Conservation (phyloP, 768 basidiomycete genomes). For the Lactarius trivialis region DNA sequence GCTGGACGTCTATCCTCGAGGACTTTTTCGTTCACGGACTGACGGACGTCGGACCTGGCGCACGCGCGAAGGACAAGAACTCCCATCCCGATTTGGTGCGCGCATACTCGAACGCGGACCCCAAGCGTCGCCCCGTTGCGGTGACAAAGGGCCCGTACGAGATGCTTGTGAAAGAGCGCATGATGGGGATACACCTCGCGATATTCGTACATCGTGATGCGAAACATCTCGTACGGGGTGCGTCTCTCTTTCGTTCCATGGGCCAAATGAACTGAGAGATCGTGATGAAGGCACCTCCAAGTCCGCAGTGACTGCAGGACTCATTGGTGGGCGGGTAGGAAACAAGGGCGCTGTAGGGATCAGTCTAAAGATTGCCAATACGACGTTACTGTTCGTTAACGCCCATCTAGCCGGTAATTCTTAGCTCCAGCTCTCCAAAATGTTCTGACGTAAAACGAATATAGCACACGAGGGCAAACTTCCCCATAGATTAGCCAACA, state of each 20-base stretch:
- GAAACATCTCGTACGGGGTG: conserved; percentile 57
- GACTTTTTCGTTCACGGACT: conserved; percentile 54
- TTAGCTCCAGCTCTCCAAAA: not conserved
- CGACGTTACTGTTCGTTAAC: conserved; percentile 82
- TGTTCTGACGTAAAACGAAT: not conserved
- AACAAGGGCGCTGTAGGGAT: conserved; percentile 95
- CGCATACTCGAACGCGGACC: conserved; percentile 29
- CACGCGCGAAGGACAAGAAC: conserved; percentile 35
- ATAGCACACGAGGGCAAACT: conserved; percentile 72
- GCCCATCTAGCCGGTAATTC: conserved; percentile 77
- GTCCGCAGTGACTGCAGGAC: conserved; percentile 79
- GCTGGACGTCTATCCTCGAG: conserved; percentile 74
- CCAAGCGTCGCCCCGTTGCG: conserved; percentile 40
- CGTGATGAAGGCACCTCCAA: conserved; percentile 55
- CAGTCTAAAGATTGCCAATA: conserved; percentile 74
- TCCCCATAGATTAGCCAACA: conserved; percentile 75
- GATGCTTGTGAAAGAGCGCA: conserved; percentile 78
- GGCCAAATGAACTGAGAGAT: conserved; percentile 8
- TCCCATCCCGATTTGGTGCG: conserved; percentile 25
- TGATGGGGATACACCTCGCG: conserved; percentile 84
- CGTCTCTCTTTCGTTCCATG: conserved; percentile 12
- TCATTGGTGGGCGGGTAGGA: conserved; percentile 86
- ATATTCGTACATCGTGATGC: conserved; percentile 70
- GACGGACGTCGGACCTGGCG: conserved; percentile 5
- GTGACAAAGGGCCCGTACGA: conserved; percentile 69